Evolutionary conservation across 371 early-diverging fungal species (phyloP).

Genomic region (Lichtheimia ramosa): DNA sequence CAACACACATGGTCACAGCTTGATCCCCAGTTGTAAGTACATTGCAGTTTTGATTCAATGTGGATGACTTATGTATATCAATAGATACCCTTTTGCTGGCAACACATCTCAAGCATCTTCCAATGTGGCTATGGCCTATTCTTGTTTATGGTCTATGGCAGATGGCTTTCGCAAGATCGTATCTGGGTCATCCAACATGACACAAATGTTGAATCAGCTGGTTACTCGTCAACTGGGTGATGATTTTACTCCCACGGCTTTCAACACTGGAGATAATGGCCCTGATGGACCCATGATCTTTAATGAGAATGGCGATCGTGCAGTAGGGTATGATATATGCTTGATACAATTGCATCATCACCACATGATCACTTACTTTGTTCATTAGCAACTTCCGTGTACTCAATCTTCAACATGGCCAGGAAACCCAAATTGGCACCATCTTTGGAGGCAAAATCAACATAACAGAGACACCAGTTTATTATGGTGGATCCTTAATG

Average conservation of each 20-base stretch:
- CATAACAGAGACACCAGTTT: slow-evolving; percentile 48
- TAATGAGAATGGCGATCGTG: slow-evolving; percentile 54
- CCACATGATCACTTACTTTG: not conserved
- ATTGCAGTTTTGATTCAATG: not conserved
- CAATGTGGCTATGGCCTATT: slow-evolving; percentile 35
- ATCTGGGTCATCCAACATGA: slow-evolving; percentile 21
- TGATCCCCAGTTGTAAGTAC: slow-evolving; percentile 40
- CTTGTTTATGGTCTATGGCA: slow-evolving; percentile 56
- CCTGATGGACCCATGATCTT: slow-evolving; percentile 59
- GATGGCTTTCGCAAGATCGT: slow-evolving; percentile 41
- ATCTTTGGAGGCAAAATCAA: slow-evolving; percentile 50
- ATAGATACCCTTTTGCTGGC: slow-evolving; percentile 38
- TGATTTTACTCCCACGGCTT: slow-evolving; percentile 28
- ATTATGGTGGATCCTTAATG: slow-evolving; percentile 37
- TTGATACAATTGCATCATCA: not conserved
- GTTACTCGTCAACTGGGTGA: slow-evolving; percentile 28
- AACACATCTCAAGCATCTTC: not conserved
- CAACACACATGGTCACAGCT: slow-evolving; percentile 40
- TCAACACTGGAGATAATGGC: slow-evolving; percentile 51
- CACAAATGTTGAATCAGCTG: slow-evolving; percentile 18
- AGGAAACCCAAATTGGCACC: slow-evolving; percentile 39
- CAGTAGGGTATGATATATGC: slow-evolving; percentile 30
- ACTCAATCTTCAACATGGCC: slow-evolving; percentile 49
- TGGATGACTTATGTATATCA: not conserved
- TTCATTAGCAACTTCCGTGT: slow-evolving; percentile 50